Base-by-base conservation (phyloP, 495 filamentous ascomycete genomes). In the Viridothelium virens region DNA sequence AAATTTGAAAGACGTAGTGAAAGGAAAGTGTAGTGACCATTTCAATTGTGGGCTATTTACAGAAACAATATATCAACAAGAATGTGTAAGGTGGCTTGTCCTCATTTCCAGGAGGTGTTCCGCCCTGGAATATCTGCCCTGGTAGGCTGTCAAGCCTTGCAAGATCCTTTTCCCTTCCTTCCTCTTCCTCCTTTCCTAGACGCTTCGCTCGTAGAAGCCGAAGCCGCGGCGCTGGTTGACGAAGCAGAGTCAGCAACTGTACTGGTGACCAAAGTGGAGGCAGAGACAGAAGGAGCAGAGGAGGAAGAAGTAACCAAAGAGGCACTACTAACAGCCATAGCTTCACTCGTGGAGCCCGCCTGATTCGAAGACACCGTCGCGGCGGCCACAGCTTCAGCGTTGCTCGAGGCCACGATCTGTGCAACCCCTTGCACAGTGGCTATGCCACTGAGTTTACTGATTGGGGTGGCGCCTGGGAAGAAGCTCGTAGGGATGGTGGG, bases 401-500 rank as follows among this genome's bases (percentile, higher is more conserved):
- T 18, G 53, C 18, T 14, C 36, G 53, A 34, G n/a, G 25, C 31
- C 5, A 36, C 31, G 7, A 36, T 18, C 53, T 59, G 18, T 31
- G n/a, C 53, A 59, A 36, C 53, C 0, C 53, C 53, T 36, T 59
- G 53, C 1, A 59, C 53, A 1, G 53, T 59, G 6, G 53, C 53
- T 3, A 9, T 34, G 4, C 53, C 53, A 3, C 25, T 34, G 31
- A 59, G 53, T 2, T 59, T 59, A 4, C 53, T 59, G 31, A 59
- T 59, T 18, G 33, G 53, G 7, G 53, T 59, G 6, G 53, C 53
- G 48, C 82, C 82, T 9, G 83, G 84, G 64, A 77, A 85, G 75
- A 82, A 85, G 12, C 74, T 81, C 3, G 81, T 79, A 1, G 82
- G 82, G 16, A 86, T 80, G 31, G 81, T 73, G 1, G 83, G 84